Evolutionary conservation across 179 eudicot species (phyloP).

Genomic region (Vitellaria paradoxa): DNA sequence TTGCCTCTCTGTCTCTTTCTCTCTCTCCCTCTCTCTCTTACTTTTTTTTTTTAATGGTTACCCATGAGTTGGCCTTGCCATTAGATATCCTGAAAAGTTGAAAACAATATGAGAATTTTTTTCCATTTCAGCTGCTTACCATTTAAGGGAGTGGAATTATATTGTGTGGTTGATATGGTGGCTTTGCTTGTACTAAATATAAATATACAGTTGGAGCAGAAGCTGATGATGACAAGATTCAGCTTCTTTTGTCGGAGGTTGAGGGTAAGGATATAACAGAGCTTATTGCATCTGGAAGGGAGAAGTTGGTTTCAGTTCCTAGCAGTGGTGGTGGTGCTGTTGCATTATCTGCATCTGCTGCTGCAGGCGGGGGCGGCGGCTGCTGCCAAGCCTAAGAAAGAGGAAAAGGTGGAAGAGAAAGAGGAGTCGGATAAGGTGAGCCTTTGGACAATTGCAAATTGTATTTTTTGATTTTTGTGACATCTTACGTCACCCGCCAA

Average conservation of each 20-base stretch:
- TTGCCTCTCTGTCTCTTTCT: too few species aligned
- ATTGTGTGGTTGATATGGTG: too few species aligned
- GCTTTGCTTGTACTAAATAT: too few species aligned
- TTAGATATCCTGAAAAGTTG: not conserved
- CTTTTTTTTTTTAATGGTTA: too few species aligned
- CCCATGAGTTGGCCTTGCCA: too few species aligned
- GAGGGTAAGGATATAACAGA: conserved; percentile 6
- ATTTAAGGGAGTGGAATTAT: too few species aligned
- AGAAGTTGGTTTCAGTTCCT: conserved; percentile 11
- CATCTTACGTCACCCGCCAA: too few species aligned
- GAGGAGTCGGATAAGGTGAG: conserved; percentile 7
- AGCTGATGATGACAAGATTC: conserved; percentile 1
- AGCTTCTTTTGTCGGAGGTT: not conserved
- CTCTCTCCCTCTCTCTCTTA: too few species aligned
- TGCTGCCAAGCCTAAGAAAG: conserved; percentile 9
- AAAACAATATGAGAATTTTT: too few species aligned
- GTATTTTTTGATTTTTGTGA: too few species aligned
- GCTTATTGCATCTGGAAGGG: not conserved
- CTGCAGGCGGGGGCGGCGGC: conserved; percentile 2
- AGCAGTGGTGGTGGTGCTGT: conserved; percentile 6
- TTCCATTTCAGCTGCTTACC: too few species aligned
- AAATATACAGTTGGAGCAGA: conserved; percentile 14
- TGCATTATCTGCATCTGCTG: not conserved
- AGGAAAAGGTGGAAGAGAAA: conserved; percentile 15
- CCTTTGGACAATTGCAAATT: too few species aligned